phyloP scores from a whole-genome alignment of 1,139 yeast genomes.

The Pichia sp. region DNA sequence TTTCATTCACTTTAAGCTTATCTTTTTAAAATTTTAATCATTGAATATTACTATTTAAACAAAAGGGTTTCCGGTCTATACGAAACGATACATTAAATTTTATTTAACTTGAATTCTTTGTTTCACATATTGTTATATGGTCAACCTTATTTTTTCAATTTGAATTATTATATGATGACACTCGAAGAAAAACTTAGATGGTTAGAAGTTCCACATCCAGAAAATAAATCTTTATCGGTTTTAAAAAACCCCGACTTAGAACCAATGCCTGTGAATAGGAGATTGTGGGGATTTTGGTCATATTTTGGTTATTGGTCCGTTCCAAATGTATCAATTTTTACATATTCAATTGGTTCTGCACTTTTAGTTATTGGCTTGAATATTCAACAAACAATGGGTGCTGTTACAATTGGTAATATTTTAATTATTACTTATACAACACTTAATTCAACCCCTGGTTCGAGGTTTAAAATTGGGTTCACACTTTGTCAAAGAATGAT shows the following conservation, averaged over 20 bases:
- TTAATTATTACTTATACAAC: slow-evolving; percentile 34
- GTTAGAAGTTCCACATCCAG: slow-evolving; percentile 16
- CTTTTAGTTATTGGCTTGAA: background rate
- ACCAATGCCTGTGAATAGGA: slow-evolving; percentile 32
- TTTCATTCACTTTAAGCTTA: background rate
- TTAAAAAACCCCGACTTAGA: slow-evolving; percentile 29
- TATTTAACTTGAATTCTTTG: background rate
- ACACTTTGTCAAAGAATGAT: slow-evolving; percentile 40
- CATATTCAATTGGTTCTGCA: slow-evolving; percentile 19
- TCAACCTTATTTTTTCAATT: too few species aligned
- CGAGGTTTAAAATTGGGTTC: slow-evolving; percentile 41
- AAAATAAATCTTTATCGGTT: slow-evolving; percentile 9
- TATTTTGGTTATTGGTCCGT: slow-evolving; percentile 31
- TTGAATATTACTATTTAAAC: background rate
- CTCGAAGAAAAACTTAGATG: slow-evolving; percentile 8
- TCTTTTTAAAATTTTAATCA: background rate
- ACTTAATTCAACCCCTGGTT: slow-evolving; percentile 39
- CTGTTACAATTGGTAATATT: slow-evolving; percentile 38
- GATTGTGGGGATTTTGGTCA: slow-evolving; percentile 34
- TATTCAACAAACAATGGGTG: slow-evolving; percentile 33
- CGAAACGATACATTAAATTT: background rate
- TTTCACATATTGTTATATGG: background rate
- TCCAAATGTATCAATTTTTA: slow-evolving; percentile 12
- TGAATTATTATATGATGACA: background rate
- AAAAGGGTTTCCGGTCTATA: background rate